Evolutionary conservation across 1,139 yeast genomes (phyloP).

Genomic region (Nematodospora anomalae): DNA sequence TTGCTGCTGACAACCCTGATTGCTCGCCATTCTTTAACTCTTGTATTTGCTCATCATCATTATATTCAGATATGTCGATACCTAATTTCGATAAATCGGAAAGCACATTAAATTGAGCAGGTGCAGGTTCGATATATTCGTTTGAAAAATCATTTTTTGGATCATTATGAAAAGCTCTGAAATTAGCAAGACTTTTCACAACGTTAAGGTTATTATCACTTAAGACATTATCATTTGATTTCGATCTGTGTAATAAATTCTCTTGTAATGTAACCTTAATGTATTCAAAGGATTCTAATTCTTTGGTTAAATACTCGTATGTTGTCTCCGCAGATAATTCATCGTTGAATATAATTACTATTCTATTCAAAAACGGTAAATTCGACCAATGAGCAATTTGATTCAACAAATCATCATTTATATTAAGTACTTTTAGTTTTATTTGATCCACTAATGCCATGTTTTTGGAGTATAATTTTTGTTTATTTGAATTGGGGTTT

Average conservation of each 20-base stretch:
- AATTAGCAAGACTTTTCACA: constrained; percentile 25
- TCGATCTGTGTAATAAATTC: constrained; percentile 40
- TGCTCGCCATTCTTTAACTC: constrained; percentile 19
- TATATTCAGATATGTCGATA: constrained; percentile 27
- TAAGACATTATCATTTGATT: constrained; percentile 32
- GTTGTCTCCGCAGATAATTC: constrained; percentile 32
- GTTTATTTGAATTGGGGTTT: constrained; percentile 11
- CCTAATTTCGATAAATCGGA: constrained; percentile 33
- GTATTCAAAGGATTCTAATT: constrained; percentile 12
- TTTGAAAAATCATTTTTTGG: constrained; percentile 14
- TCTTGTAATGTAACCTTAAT: constrained; percentile 43
- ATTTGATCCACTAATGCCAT: constrained; percentile 38
- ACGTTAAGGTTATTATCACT: constrained; percentile 19
- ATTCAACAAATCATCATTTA: constrained; percentile 27
- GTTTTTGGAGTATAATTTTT: constrained; percentile 10
- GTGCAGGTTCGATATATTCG: constrained; percentile 42
- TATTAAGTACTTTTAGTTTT: constrained; percentile 34
- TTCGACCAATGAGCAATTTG: constrained; percentile 47
- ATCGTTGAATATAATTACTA: constrained; percentile 40
- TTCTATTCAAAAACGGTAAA: constrained; percentile 41
- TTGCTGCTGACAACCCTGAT: constrained; percentile 7
- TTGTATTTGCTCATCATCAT: constrained; percentile 23
- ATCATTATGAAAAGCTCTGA: constrained; percentile 25
- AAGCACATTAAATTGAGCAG: constrained; percentile 31
- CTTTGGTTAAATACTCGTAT: constrained; percentile 21